Evolutionary conservation across 1,139 yeast genomes (phyloP), one percentile per base, ranked within the genome.

Genomic region (Pneumocystis murina): DNA sequence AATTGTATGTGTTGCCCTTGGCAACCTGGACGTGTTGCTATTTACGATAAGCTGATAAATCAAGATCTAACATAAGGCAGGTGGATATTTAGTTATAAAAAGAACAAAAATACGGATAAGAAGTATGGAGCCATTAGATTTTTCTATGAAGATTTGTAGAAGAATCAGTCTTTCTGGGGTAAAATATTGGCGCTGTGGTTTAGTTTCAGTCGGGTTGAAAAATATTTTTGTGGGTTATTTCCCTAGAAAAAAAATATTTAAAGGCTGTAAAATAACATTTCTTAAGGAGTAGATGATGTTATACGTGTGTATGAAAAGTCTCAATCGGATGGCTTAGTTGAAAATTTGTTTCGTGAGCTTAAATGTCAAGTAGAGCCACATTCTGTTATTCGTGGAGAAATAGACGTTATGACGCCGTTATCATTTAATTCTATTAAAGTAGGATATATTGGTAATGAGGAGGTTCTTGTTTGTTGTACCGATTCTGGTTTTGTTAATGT

Each of bases 401-500:
- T 48, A 24, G 55, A 48, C 14, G 8, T 12, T 20, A 16, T 24
- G 28, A 48, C 55, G 28, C 55, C 55, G 2, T 14, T 48, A 12
- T 48, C 55, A 7, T 48, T 48, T 24, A 48, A 48, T 48, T 48
- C 55, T 24, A 48, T 48, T 24, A 48, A 48, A 14, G 33, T 48
- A 24, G 55, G 55, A 48, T 48, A 48, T 12, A 3, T 62, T 10
- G 63, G 63, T n/a, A 16, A 39, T 33, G 57, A 58, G 40, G 61
- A 62, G 16, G 61, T 62, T 10, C 61, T 62, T 40, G 39, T 62
- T 24, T 58, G 59, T 30, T 61, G 58, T 4, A 61, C 60, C 10
- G 63, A 61, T 17, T 41, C 61, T 16, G 63, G 63, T 17, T 24
- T 59, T 36, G 54, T 58, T 20, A 58, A 48, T 33, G 35, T 62